These are phyloP conservation scores for Rhodotorula babjevae DNA, from an alignment of 768 basidiomycete genomes.

Conservation along the genomic window DNA sequence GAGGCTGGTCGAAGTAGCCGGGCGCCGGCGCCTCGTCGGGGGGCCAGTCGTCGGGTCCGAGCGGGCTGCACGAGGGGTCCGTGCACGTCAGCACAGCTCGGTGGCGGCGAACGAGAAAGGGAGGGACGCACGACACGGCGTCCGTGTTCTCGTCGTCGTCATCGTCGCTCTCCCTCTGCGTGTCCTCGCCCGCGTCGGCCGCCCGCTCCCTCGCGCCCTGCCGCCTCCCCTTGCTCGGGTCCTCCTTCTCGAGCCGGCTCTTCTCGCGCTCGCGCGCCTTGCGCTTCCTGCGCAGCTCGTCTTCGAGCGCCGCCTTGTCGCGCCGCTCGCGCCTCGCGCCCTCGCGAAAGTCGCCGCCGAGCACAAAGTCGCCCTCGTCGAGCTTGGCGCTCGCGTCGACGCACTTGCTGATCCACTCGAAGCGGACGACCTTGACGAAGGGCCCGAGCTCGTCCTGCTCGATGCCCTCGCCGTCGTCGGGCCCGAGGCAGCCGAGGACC, in stretches of 20 bases:
- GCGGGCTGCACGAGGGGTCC: not conserved
- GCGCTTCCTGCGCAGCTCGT: not conserved
- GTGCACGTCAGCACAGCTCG: rapidly evolving
- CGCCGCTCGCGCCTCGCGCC: not conserved
- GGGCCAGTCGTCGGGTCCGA: conserved; percentile 13
- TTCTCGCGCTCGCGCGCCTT: not conserved
- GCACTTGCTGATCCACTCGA: conserved; percentile 6
- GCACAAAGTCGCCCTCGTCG: not conserved
- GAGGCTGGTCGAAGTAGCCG: not conserved
- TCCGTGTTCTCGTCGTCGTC: not conserved
- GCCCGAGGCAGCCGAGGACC: conserved; percentile 19
- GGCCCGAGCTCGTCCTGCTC: conserved; percentile 10
- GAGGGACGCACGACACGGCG: conserved; percentile 16
- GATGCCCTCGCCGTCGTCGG: not conserved
- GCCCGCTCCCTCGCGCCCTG: not conserved
- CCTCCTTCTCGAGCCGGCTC: not conserved
- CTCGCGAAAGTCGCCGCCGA: not conserved
- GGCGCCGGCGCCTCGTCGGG: not conserved
- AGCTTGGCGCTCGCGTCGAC: not conserved
- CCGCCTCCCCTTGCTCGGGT: not conserved
- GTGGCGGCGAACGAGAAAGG: too few relatives aligned
- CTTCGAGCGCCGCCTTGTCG: not conserved
- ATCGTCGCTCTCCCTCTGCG: not conserved
- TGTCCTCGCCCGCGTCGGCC: conserved; percentile 8
- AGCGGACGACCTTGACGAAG: conserved; percentile 25